A percentile compares a stretch with the other conserved stretches of the same genome.
These are phyloP conservation scores for Fusarium acutatum DNA, from an alignment of 2,329 filamentous ascomycete genomes.

Conservation along the genomic window DNA sequence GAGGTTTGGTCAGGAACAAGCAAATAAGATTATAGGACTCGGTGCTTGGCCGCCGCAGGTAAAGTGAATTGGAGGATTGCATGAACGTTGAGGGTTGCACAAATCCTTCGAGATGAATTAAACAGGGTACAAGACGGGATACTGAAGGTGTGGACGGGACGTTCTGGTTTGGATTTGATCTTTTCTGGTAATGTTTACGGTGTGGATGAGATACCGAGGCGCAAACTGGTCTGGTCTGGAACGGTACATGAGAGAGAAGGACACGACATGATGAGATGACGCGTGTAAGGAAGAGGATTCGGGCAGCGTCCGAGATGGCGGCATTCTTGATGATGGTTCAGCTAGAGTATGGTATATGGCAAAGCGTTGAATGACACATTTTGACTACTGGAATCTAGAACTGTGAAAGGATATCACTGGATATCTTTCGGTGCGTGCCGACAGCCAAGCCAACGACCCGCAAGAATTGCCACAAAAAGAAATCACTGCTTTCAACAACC, in stretches of 20 bases:
- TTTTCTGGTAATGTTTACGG: background rate
- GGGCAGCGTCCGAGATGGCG: slow-evolving; percentile 30
- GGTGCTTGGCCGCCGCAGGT: background rate
- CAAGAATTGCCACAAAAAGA: slow-evolving; percentile 14
- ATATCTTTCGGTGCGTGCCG: slow-evolving; percentile 14
- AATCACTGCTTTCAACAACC: background rate
- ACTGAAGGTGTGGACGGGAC: slow-evolving; percentile 9
- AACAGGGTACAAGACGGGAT: background rate
- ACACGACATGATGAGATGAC: slow-evolving; percentile 13
- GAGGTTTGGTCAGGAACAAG: background rate
- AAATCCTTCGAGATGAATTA: background rate
- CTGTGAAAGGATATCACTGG: background rate
- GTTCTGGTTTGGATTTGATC: slow-evolving; percentile 3
- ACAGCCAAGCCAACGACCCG: slow-evolving; percentile 1
- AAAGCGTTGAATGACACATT: slow-evolving; percentile 4
- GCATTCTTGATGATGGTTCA: background rate
- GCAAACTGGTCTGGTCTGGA: background rate
- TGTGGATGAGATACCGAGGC: slow-evolving; percentile 33
- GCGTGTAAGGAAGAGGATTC: slow-evolving; percentile 9
- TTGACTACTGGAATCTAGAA: background rate
- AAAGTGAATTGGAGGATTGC: background rate
- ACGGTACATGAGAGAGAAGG: background rate
- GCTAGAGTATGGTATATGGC: background rate
- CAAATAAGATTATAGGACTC: background rate
- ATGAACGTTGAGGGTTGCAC: slow-evolving; percentile 1